Evolutionary conservation across 2,329 filamentous ascomycete genomes (phyloP).

Genomic region (Pseudocercospora fijiensis): DNA sequence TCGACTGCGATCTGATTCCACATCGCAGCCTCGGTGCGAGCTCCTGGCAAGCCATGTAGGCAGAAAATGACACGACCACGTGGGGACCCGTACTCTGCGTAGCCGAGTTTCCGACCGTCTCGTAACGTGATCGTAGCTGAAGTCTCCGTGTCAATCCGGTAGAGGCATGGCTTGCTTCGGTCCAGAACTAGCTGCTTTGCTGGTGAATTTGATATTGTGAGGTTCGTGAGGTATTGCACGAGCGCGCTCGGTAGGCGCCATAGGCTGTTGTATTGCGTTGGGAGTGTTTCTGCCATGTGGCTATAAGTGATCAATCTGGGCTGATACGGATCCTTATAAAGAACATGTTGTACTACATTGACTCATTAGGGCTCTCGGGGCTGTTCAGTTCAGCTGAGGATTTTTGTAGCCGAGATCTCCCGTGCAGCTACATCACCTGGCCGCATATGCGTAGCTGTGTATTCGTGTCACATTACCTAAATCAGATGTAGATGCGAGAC

Average conservation of each 20-base stretch:
- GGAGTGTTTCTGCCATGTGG: not conserved
- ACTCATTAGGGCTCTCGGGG: not conserved
- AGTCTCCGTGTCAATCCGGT: slow-evolving; percentile 6
- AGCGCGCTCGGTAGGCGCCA: not conserved
- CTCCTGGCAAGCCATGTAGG: slow-evolving; percentile 48
- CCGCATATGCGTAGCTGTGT: not conserved
- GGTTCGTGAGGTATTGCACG: not conserved
- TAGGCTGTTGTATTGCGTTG: not conserved
- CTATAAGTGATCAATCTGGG: not conserved
- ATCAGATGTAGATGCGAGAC: not conserved
- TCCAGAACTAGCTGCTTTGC: not conserved
- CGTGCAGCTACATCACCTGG: not conserved
- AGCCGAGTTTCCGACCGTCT: slow-evolving; percentile 46
- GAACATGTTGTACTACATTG: not conserved
- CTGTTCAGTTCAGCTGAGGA: not conserved
- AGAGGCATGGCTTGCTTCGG: not conserved
- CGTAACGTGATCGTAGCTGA: slow-evolving; percentile 15
- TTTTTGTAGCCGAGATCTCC: not conserved
- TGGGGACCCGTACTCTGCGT: slow-evolving; percentile 45
- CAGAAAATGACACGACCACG: slow-evolving; percentile 42
- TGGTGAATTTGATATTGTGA: not conserved
- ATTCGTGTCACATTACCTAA: not conserved
- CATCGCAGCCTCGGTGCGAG: slow-evolving; percentile 43
- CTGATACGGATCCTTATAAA: not conserved
- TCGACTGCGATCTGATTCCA: slow-evolving; percentile 39